Conservation (phyloP, 2,329 filamentous ascomycete species). For the Ceratocystis cacaofunesta region DNA sequence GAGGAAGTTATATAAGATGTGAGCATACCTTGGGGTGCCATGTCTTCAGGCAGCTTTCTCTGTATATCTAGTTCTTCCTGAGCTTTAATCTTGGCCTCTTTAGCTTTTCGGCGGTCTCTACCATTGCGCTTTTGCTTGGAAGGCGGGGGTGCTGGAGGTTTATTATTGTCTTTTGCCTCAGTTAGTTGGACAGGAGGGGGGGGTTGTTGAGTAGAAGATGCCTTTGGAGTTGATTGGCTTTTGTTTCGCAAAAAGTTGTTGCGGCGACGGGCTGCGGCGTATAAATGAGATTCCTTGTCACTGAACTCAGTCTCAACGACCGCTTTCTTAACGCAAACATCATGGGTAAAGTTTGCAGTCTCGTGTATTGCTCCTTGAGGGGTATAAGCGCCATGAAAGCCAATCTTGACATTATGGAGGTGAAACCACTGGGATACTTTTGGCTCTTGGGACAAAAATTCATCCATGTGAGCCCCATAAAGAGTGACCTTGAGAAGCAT, state of each 20-base stretch:
- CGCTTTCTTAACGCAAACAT: constrained; percentile 1
- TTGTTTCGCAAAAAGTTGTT: neutral
- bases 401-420: constrained; percentile 5
- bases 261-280: neutral
- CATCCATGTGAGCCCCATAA: neutral
- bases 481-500: constrained; percentile 22
- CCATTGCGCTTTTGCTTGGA: constrained; percentile 19
- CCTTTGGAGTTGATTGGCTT: neutral
- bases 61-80: constrained; percentile 3
- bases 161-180: neutral
- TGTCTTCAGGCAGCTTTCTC: constrained; percentile 15
- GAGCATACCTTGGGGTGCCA: constrained; percentile 24
- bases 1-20: neutral
- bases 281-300: neutral
- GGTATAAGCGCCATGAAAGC: neutral
- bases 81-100: constrained; percentile 16
- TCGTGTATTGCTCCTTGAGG: constrained; percentile 4
- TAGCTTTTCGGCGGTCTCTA: constrained; percentile 20
- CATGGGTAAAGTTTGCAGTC: neutral
- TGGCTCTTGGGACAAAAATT: neutral
- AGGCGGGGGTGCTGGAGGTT: neutral
- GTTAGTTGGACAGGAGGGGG: neutral
- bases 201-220: neutral
- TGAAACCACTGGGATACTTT: constrained; percentile 5
- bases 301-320: neutral